phyloP scores from a whole-genome alignment of 164 flowering plant species.

The Cinnamomum chago region DNA sequence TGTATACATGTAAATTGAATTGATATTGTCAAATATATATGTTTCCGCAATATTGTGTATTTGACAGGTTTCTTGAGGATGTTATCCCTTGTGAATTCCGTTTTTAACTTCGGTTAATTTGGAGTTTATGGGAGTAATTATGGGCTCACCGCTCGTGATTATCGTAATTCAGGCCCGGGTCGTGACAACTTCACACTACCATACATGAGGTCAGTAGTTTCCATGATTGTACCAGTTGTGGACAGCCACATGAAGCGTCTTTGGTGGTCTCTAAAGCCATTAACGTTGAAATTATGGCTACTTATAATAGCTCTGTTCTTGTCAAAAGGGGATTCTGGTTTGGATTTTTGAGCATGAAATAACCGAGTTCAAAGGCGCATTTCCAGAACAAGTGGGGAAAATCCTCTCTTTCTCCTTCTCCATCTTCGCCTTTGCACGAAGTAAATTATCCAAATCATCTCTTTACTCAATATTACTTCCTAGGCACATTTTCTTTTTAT shows the following conservation, averaged over 20 bases:
- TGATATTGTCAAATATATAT: too few species aligned
- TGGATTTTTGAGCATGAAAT: conserved; percentile 12
- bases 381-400: conserved; percentile 4
- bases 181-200: conserved; percentile 33
- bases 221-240: conserved; percentile 32
- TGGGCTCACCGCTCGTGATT: too few species aligned
- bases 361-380: conserved; percentile 7
- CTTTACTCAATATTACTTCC: neutral
- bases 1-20: too few species aligned
- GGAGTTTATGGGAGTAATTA: too few species aligned
- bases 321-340: conserved; percentile 3
- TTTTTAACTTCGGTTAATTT: too few species aligned
- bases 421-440: conserved; percentile 10
- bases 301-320: neutral
- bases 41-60: too few species aligned
- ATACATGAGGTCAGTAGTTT: conserved; percentile 32
- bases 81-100: too few species aligned
- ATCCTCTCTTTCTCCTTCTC: conserved; percentile 6
- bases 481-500: conserved; percentile 11
- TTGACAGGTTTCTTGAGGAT: too few species aligned
- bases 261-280: conserved; percentile 11
- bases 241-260: neutral
- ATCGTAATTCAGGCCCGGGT: too few species aligned
- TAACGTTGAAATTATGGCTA: conserved; percentile 7
- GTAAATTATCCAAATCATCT: conserved; percentile 4